Evolutionary conservation across 1,284 basidiomycete genomes (phyloP).

Genomic region (Fomitiporia mediterranea): DNA sequence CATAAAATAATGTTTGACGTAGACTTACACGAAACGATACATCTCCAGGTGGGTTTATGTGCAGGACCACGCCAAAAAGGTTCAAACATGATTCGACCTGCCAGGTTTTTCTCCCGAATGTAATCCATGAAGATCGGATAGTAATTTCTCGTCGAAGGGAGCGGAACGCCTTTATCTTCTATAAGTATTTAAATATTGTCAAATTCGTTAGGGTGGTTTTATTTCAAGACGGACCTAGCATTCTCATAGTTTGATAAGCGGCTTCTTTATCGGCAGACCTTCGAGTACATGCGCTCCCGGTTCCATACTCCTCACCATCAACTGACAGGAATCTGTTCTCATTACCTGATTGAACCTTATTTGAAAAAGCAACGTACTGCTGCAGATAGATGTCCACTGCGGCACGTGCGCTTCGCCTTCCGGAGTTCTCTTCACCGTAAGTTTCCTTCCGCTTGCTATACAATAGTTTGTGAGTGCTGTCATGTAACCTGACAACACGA

Average conservation of each 20-base stretch:
- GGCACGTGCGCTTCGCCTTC: not conserved
- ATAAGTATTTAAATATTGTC: not conserved
- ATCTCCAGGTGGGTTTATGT: slow-evolving; percentile 2
- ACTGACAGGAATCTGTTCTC: slow-evolving; percentile 2
- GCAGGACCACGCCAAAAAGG: not conserved
- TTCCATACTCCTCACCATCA: slow-evolving; percentile 4
- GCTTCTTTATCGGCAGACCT: slow-evolving; percentile 13
- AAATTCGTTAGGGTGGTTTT: not conserved
- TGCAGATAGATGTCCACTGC: not conserved
- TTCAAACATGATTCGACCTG: not conserved
- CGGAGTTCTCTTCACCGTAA: not conserved
- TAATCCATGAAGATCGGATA: slow-evolving; percentile 8
- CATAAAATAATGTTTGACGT: not conserved
- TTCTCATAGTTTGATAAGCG: not conserved
- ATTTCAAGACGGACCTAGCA: not conserved
- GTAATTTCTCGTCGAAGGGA: not conserved
- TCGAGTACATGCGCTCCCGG: not conserved
- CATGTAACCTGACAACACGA: not conserved
- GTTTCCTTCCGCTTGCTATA: not conserved
- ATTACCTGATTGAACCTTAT: not conserved
- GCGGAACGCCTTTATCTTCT: not conserved
- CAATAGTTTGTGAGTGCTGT: slow-evolving; percentile 2
- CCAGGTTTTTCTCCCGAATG: not conserved
- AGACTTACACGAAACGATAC: slow-evolving; percentile 2
- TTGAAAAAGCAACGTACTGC: not conserved